Conservation (phyloP, 2,329 filamentous ascomycete species). For the Cladophialophora yegresii region DNA sequence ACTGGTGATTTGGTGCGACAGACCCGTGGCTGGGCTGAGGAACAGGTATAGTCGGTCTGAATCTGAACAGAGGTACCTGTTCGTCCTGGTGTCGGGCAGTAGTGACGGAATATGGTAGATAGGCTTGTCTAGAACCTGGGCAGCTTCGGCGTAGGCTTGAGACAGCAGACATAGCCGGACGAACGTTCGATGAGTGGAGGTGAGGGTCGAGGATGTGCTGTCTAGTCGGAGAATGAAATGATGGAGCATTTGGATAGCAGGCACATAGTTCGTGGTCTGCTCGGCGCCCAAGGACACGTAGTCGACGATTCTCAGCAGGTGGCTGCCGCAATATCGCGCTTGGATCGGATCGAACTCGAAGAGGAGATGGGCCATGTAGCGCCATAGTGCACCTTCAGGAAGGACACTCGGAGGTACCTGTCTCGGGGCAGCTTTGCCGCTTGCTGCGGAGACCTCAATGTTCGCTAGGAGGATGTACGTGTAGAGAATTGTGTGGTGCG, state of each 20-base stretch:
- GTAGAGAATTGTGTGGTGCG: slow-evolving; percentile 62
- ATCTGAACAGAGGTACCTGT: slow-evolving; percentile 39
- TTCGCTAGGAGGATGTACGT: slow-evolving; percentile 56
- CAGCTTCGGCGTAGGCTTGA: slow-evolving; percentile 44
- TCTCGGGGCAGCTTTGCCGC: slow-evolving; percentile 41
- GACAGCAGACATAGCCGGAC: slow-evolving; percentile 48
- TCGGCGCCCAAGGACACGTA: slow-evolving; percentile 41
- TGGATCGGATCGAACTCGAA: slow-evolving; percentile 55
- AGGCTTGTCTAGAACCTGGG: slow-evolving; percentile 46
- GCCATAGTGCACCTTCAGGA: slow-evolving; percentile 54
- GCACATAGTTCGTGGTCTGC: slow-evolving; percentile 41
- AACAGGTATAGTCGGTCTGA: slow-evolving; percentile 40
- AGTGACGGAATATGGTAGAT: slow-evolving; percentile 47
- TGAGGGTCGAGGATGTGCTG: slow-evolving; percentile 47
- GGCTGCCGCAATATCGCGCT: slow-evolving; percentile 47
- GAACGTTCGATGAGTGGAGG: slow-evolving; percentile 47
- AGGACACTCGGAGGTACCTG: slow-evolving; percentile 45
- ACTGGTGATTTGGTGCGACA: slow-evolving; percentile 47
- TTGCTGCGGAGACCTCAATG: slow-evolving; percentile 43
- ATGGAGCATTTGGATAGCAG: slow-evolving; percentile 46
- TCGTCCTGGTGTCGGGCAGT: slow-evolving; percentile 33
- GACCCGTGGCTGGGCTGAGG: slow-evolving; percentile 43
- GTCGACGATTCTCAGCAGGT: slow-evolving; percentile 46
- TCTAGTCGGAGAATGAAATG: slow-evolving; percentile 51
- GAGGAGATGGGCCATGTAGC: slow-evolving; percentile 53